Evolutionary conservation across 345 rosid species (phyloP).

Genomic region (Arabis hirsuta): DNA sequence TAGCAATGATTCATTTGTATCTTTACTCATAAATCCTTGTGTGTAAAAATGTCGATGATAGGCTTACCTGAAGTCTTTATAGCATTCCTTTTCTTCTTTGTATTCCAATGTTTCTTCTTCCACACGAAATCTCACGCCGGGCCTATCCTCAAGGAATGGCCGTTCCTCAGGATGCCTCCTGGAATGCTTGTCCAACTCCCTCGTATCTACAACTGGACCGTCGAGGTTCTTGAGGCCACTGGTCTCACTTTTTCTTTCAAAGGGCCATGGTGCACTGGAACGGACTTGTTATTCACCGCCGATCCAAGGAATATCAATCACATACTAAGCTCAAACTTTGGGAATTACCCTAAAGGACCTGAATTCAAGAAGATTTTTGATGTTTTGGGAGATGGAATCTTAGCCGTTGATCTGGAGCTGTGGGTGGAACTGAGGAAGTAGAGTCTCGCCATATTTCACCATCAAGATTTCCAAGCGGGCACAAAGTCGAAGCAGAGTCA

Average conservation of each 20-base stretch:
- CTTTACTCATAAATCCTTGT: not conserved
- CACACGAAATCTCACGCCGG: constrained; percentile 15
- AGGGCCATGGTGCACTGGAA: constrained; percentile 21
- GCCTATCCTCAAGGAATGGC: constrained; percentile 20
- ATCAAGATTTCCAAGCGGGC: constrained; percentile 39
- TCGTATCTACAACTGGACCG: not conserved
- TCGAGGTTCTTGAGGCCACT: constrained; percentile 2
- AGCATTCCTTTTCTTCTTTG: constrained; percentile 6
- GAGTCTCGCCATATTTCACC: constrained; percentile 18
- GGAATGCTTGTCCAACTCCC: not conserved
- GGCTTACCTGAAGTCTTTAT: constrained; percentile 12
- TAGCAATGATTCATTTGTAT: not conserved
- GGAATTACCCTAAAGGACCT: constrained; percentile 34
- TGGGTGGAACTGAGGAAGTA: constrained; percentile 35
- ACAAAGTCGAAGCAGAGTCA: constrained; percentile 25
- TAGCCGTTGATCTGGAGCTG: constrained; percentile 9
- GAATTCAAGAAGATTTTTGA: constrained; percentile 29
- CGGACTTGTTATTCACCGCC: not conserved
- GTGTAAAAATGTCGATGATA: not conserved
- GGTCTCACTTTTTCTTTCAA: constrained; percentile 4
- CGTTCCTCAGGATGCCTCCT: constrained; percentile 30
- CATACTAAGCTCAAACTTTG: constrained; percentile 17
- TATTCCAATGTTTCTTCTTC: constrained; percentile 11
- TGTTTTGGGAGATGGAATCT: constrained; percentile 30
- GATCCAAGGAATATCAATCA: constrained; percentile 32